Percentiles rank a stretch among this genome's conserved stretches.
Conservation (phyloP, 345 rosid species). For the Leavenworthia alabamica region DNA sequence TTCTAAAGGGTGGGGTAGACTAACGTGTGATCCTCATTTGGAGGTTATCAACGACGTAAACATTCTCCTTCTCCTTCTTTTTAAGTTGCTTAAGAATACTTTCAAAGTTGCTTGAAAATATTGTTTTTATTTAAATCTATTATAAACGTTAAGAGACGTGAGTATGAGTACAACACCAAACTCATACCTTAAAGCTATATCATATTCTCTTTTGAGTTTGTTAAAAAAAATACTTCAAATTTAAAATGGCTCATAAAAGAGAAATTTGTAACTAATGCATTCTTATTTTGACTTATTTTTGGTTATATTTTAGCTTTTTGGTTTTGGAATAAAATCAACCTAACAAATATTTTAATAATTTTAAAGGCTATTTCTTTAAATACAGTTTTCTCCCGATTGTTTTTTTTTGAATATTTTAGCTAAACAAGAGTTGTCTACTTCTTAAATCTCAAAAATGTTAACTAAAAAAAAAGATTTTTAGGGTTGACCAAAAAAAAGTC, state of each 20-base stretch:
- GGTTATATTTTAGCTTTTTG: neutral
- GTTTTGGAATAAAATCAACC: neutral
- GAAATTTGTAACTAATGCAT: neutral
- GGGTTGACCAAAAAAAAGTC: neutral
- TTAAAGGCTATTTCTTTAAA: neutral
- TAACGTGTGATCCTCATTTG: slow-evolving; percentile 13
- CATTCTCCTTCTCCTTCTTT: slow-evolving; percentile 18
- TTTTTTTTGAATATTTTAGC: neutral
- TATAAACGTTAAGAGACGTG: slow-evolving; percentile 23
- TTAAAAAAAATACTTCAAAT: neutral
- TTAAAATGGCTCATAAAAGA: neutral
- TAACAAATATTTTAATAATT: neutral
- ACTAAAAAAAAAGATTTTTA: neutral
- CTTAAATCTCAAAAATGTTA: neutral
- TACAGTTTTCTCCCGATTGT: neutral
- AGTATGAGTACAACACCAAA: slow-evolving; percentile 28
- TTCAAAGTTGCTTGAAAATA: neutral
- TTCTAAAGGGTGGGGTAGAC: slow-evolving; percentile 8
- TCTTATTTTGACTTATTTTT: neutral
- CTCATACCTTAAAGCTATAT: slow-evolving; percentile 30
- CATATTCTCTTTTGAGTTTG: slow-evolving; percentile 21
- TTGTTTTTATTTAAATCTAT: neutral
- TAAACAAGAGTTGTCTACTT: slow-evolving; percentile 1
- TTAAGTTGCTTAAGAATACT: slow-evolving; percentile 28
- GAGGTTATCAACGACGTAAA: slow-evolving; percentile 31